Base-by-base conservation (phyloP, 2,329 filamentous ascomycete genomes). In the Colletotrichum sp. region DNA sequence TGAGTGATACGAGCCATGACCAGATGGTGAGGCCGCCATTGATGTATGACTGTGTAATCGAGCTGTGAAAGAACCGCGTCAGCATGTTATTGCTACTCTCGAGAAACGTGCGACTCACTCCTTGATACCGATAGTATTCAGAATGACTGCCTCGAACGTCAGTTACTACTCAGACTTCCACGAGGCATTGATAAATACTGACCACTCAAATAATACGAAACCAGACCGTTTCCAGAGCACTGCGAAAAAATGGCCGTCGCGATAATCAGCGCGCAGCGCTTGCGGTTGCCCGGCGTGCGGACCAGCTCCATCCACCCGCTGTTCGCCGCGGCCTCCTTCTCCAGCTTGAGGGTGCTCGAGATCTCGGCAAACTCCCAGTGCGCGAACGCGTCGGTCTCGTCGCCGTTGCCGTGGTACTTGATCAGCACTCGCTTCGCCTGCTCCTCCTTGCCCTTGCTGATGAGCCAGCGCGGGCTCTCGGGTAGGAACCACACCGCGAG, bases 401-500 rank as follows among this genome's bases (percentile, higher is more conserved):
- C 48, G 27, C 60, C 55, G 58, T 77, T 76, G 16, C 64, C 78
- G 43, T 79, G 78, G 58, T 79, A 79, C 75, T 78, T 89, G 78
- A 87, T 83, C 1, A 92, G 79, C 30, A 91, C 88, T 1, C 83
- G 82, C 18, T 84, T 86, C 0, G 91, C 91, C 78, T 91, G 85
- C 7, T 90, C 86, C 2, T 81, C 75, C 27, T 86, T 85, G 36
- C 90, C 89, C 76, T 89, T 86, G 43, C 87, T 86, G 58, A 92
- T 85, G 32, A 92, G 81, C 87, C 88, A 93, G 48, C 92, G 87
- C 2, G 92, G 92, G 1, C 88, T 91, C 77, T 93, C 92, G 0
- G 91, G 91, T 7, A 91, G 86, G 66, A 90, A 88, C 66, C 78
- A 83, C 8, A 82, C 65, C 1, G 66, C 75, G 77, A 84, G 85